Percentiles rank a stretch among this genome's conserved stretches.
phyloP scores from a whole-genome alignment of 257 asterid genomes.

The Eucommia ulmoides region DNA sequence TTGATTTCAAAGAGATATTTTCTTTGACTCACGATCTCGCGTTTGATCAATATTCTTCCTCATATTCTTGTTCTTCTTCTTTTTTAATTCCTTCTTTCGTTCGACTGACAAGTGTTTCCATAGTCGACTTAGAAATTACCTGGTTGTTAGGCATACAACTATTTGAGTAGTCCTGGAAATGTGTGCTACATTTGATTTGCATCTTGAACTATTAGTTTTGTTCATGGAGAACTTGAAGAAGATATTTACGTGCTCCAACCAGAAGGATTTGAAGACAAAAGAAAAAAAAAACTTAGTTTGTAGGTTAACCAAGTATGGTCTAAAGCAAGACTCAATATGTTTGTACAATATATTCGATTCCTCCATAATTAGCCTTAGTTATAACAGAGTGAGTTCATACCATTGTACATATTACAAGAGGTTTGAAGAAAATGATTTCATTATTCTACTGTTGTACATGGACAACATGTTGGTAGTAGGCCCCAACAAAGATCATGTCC shows the following conservation, averaged over 20 bases:
- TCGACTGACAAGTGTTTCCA: too few relatives aligned
- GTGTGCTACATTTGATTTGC: too few relatives aligned
- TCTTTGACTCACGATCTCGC: too few relatives aligned
- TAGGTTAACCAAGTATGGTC: not conserved
- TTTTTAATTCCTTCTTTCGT: too few relatives aligned
- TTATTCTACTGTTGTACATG: not conserved
- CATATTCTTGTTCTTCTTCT: too few relatives aligned
- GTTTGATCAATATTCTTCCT: too few relatives aligned
- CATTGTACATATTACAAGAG: not conserved
- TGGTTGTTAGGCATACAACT: too few relatives aligned
- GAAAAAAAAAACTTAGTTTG: not conserved
- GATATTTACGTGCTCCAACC: not conserved
- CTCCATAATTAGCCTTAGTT: not conserved
- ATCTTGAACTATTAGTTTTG: too few relatives aligned
- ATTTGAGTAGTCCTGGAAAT: too few relatives aligned
- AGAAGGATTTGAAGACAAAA: not conserved
- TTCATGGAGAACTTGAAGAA: not conserved
- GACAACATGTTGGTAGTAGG: not conserved
- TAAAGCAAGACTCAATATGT: not conserved
- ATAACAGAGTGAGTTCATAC: not conserved
- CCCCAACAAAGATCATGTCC: conserved; percentile 3
- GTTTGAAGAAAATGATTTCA: not conserved
- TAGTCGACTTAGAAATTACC: too few relatives aligned
- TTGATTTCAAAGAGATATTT: too few relatives aligned
- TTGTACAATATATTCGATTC: conserved; percentile 1